Conservation (phyloP, 139 green algal species). For the Haematococcus sp. region DNA sequence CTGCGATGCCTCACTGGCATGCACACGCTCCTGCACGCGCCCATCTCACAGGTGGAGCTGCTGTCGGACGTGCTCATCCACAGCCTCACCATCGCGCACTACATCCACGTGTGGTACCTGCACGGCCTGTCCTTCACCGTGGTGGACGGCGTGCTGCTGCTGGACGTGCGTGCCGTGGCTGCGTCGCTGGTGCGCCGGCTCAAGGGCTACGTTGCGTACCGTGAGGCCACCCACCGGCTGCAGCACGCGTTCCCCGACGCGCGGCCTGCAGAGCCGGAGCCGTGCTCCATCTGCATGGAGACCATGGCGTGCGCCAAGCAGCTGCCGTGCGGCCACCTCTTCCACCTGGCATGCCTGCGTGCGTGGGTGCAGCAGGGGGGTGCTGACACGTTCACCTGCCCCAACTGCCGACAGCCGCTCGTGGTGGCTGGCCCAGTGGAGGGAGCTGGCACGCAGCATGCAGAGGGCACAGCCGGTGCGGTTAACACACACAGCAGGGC, state of each 20-base stretch:
- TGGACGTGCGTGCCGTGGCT: conserved; percentile 43
- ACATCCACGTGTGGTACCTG: conserved; percentile 48
- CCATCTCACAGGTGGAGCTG: conserved; percentile 21
- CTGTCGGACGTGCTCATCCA: conserved; percentile 37
- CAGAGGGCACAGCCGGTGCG: too few species aligned
- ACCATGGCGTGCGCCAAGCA: conserved; percentile 26
- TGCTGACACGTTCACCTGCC: conserved; percentile 53
- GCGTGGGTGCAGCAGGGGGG: conserved; percentile 65
- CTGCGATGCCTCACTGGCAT: too few species aligned
- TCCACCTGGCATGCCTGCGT: conserved; percentile 58
- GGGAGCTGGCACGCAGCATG: too few species aligned
- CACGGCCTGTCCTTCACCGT: conserved; percentile 42
- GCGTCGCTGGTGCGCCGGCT: conserved; percentile 28
- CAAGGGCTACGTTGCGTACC: conserved; percentile 28
- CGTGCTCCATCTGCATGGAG: conserved; percentile 54
- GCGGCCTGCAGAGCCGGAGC: background rate
- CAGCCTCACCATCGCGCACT: conserved; percentile 40
- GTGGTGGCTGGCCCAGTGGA: background rate
- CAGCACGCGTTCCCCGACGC: conserved; percentile 50
- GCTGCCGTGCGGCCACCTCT: conserved; percentile 50
- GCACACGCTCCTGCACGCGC: too few species aligned
- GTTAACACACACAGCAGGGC: too few species aligned
- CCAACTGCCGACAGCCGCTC: conserved; percentile 43
- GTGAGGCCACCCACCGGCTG: conserved; percentile 40
- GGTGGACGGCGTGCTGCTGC: conserved; percentile 47